phyloP scores from a whole-genome alignment of 1,284 basidiomycete species.

The Gymnopus androsaceus region DNA sequence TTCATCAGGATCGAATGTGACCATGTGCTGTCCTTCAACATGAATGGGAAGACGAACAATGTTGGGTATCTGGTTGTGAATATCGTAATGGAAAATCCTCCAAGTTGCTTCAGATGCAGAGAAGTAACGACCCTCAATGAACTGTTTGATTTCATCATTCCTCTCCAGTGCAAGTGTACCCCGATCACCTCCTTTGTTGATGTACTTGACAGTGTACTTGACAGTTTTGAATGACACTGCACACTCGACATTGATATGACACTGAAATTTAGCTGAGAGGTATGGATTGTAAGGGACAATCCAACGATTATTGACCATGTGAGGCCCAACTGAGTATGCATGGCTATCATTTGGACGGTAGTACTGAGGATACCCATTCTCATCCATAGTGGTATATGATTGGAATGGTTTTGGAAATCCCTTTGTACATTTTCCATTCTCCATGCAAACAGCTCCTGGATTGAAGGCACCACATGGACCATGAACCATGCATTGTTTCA shows the following conservation, averaged over 20 bases:
- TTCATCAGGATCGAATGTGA: slow-evolving; percentile 34
- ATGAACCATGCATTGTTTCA: slow-evolving; percentile 36
- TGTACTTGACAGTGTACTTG: slow-evolving; percentile 47
- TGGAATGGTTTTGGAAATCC: slow-evolving; percentile 35
- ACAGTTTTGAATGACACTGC: slow-evolving; percentile 29
- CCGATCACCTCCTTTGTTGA: slow-evolving; percentile 42
- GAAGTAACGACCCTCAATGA: slow-evolving; percentile 35
- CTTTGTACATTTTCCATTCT: slow-evolving; percentile 36
- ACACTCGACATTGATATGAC: slow-evolving; percentile 50
- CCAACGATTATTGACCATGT: slow-evolving; percentile 29
- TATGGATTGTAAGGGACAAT: slow-evolving; percentile 42
- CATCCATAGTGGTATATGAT: slow-evolving; percentile 29
- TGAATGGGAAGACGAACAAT: slow-evolving; percentile 43
- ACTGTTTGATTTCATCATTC: slow-evolving; percentile 33
- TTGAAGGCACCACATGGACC: slow-evolving; percentile 32
- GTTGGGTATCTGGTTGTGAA: slow-evolving; percentile 36
- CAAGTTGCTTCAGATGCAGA: slow-evolving; percentile 31
- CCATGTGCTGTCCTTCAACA: slow-evolving; percentile 35
- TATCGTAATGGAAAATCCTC: slow-evolving; percentile 34
- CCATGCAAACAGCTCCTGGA: slow-evolving; percentile 32
- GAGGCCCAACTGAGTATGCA: neutral
- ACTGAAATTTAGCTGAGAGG: slow-evolving; percentile 33
- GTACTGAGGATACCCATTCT: slow-evolving; percentile 36
- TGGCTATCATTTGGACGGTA: slow-evolving; percentile 29
- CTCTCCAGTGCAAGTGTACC: slow-evolving; percentile 22